Base-by-base conservation (phyloP, 1,284 basidiomycete species). In the Irpex sp. region DNA sequence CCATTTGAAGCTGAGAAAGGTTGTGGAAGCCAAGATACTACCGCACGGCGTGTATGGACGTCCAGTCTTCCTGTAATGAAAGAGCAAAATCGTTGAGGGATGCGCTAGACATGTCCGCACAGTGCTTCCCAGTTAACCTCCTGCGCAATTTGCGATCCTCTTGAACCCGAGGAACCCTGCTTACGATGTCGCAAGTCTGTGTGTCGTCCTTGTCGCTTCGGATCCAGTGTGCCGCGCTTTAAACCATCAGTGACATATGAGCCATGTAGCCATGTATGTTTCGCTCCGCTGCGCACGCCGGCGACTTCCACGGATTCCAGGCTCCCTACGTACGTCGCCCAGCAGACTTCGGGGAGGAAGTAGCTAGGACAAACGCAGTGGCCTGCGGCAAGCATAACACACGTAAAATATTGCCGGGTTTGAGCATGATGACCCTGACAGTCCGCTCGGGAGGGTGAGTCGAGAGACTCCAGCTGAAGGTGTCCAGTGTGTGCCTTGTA, bases 211-310 rank as follows among this genome's bases (percentile, higher is more conserved):
- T 67, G 26, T 62, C 59, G 65, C 50, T 43, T 26, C 50, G 46
- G 11, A 17, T 55, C 26, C 53, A 31, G 31, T 8, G n/a, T 6
- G n/a, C 33, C 53, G 53, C 53, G 33, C 53, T 62, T 63, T 59
- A 59, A 43, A 39, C 60, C 66, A 65, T 56, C 63, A 60, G 59
- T 26, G 17, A 39, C 67, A 50, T 63, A 59, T 53, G 35, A 65
- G 66, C 66, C 67, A 70, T 75, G 79, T 74, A 79, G 78, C 81
- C 81, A 81, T 77, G 78, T 70, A 68, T 67, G 74, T 81, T 80
- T 80, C 74, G 74, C 75, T 33, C 8, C 33, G 19, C 53, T 78
- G 80, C 78, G 78, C 72, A 70, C 75, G 74, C 78, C 79, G 74
- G 76, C 78, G 77, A 55, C 53, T 55, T 55, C 26, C 3, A 55